Percentiles rank a stretch among this genome's conserved stretches.
phyloP scores from a whole-genome alignment of 2,329 filamentous ascomycete genomes.

The Fusarium falciforme region DNA sequence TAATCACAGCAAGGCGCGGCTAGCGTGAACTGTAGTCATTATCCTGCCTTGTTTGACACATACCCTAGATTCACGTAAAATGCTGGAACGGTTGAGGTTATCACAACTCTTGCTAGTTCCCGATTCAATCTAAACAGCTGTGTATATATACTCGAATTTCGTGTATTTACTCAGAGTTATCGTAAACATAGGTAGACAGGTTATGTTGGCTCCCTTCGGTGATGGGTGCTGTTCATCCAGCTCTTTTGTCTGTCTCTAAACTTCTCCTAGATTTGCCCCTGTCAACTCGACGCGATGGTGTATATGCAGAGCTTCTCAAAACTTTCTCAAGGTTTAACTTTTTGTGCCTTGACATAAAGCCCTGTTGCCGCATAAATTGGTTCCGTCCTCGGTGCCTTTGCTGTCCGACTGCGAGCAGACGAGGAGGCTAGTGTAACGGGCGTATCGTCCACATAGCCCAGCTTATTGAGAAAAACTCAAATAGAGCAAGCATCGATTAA shows the following conservation, averaged over 20 bases:
- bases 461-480: slow-evolving; percentile 50
- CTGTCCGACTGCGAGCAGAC: slow-evolving; percentile 48
- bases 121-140: background rate
- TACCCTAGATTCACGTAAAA: slow-evolving; percentile 55
- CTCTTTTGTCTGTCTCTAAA: too few relatives aligned
- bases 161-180: slow-evolving; percentile 49
- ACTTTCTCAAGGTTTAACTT: slow-evolving; percentile 60
- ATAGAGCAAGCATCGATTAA: slow-evolving; percentile 49
- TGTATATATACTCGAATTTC: background rate
- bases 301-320: slow-evolving; percentile 51
- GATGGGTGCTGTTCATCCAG: slow-evolving; percentile 45
- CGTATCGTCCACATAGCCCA: slow-evolving; percentile 47
- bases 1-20: slow-evolving; percentile 53
- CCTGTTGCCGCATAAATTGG: slow-evolving; percentile 46
- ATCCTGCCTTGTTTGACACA: background rate
- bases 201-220: slow-evolving; percentile 43
- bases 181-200: slow-evolving; percentile 32
- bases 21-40: too few relatives aligned
- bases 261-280: slow-evolving; percentile 33
- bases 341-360: slow-evolving; percentile 66
- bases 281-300: slow-evolving; percentile 28
- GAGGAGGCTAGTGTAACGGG: slow-evolving; percentile 49
- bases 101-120: slow-evolving; percentile 50
- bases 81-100: slow-evolving; percentile 54
- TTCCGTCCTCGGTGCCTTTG: slow-evolving; percentile 50